Base-by-base conservation (phyloP, 108 stramenopile species). In the Pseudonitzschia multistriata region DNA sequence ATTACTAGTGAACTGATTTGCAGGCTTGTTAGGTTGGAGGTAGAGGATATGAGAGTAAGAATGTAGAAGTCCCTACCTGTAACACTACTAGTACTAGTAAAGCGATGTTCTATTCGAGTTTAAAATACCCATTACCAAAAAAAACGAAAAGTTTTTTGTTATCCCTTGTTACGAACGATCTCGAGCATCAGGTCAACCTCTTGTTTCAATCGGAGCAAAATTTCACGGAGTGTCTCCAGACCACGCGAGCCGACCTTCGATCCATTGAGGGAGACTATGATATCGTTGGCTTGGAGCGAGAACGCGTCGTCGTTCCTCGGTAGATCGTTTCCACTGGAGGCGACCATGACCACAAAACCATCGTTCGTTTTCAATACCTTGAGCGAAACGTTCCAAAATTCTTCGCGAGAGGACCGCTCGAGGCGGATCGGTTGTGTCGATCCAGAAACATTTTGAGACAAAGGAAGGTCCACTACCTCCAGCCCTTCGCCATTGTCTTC, bases 201-300 rank as follows among this genome's bases (percentile, higher is more conserved):
- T 28, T 65, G 64, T 39, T 65, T 65, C 64, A 65, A 31, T 48
- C 64, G 64, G 42, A 65, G 67, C 52, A 68, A 31, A 29, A 77
- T 55, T 7, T 49, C 65, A 3, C 68, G 69, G 27, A 77, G 63
- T 3, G 60, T 70, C 13, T 21, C 15, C 2, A 70, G 49, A 25
- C 49, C 52, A 17, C 36, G 50, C 25, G 67, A 48, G 0, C 76
- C 76, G 21, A 77, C 55, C 7, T 24, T 50, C 17, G 45, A 31
- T 14, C 69, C 76, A 61, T 77, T 66, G 30, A 77, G 59, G 7
- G 69, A 70, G 0, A 77, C 69, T 1, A 77, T 42, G 0, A 49
- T 36, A 62, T 75, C 67, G 1, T 47, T 22, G 24, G 27, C 14
- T 3, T 15, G 49, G 53, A 39, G 35, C 15, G 72, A 56, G 37